Conservation (phyloP, 106 monocot species). For the Cymbidium sinense region DNA sequence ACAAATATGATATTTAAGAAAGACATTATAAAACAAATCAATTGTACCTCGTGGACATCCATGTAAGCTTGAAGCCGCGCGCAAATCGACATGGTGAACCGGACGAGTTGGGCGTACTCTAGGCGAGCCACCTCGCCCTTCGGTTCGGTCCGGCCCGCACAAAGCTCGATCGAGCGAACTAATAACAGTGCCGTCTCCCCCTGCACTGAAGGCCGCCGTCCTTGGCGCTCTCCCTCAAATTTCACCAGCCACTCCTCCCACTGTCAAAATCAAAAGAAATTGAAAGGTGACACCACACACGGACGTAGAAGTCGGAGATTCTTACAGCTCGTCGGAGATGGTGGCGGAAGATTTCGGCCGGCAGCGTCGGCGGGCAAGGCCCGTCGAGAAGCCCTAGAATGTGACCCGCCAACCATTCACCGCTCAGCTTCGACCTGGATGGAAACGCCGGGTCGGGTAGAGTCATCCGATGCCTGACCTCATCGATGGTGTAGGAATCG, state of each 20-base stretch:
- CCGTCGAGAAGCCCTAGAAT: slow-evolving; percentile 12
- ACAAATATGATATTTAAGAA: too few species aligned
- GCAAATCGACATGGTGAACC: slow-evolving; percentile 25
- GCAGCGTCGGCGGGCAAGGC: background rate
- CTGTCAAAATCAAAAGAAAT: slow-evolving; percentile 5
- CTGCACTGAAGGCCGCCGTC: background rate
- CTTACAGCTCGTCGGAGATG: slow-evolving; percentile 36
- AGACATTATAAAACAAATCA: too few species aligned
- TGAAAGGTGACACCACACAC: background rate
- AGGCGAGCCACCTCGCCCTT: background rate
- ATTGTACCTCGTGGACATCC: slow-evolving; percentile 3
- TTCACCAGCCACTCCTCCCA: slow-evolving; percentile 38
- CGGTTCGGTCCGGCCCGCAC: slow-evolving; percentile 19
- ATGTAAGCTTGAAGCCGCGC: slow-evolving; percentile 15
- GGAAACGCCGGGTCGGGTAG: background rate
- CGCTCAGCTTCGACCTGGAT: background rate
- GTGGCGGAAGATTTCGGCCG: background rate
- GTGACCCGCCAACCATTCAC: slow-evolving; percentile 11
- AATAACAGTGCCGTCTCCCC: slow-evolving; percentile 17
- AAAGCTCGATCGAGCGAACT: slow-evolving; percentile 27
- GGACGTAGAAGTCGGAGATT: background rate
- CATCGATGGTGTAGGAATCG: background rate
- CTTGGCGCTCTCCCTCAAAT: background rate
- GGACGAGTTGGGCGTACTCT: slow-evolving; percentile 14
- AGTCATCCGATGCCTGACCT: background rate